phyloP scores from a whole-genome alignment of 805 yeast genomes.

The Isabelozyma heimii region DNA sequence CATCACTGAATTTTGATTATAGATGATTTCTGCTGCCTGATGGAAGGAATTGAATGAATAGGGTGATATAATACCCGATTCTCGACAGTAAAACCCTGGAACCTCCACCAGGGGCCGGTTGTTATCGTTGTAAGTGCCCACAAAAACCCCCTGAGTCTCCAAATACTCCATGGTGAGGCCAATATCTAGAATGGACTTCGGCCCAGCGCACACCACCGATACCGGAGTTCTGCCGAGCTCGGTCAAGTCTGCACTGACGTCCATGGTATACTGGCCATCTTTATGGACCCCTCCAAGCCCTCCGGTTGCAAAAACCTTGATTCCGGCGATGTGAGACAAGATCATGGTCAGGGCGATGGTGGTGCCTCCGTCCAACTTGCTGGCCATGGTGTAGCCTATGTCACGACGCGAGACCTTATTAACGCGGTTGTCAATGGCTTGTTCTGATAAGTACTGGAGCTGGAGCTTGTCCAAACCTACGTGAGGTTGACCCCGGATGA shows the following conservation, averaged over 20 bases:
- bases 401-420: conserved; percentile 79
- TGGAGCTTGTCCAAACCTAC: conserved; percentile 60
- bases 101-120: conserved; percentile 29
- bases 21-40: conserved; percentile 64
- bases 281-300: conserved; percentile 92
- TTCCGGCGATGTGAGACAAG: conserved; percentile 69
- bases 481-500: conserved; percentile 65
- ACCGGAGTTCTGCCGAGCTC: conserved; percentile 82
- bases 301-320: conserved; percentile 86
- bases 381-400: conserved; percentile 67
- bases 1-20: conserved; percentile 43
- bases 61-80: conserved; percentile 73
- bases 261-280: conserved; percentile 72
- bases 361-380: conserved; percentile 74
- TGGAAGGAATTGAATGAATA: conserved; percentile 51
- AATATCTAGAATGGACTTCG: conserved; percentile 81
- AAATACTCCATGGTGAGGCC: conserved; percentile 78
- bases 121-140: conserved; percentile 58
- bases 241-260: conserved; percentile 82
- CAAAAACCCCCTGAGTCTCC: conserved; percentile 90
- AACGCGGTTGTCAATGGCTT: conserved; percentile 19
- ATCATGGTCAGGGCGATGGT: conserved; percentile 90
- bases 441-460: conserved; percentile 49
- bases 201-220: conserved; percentile 91
- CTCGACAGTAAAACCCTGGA: conserved; percentile 82